phyloP scores from a whole-genome alignment of 352 stramenopile species.

The Globisporangium canariense region DNA sequence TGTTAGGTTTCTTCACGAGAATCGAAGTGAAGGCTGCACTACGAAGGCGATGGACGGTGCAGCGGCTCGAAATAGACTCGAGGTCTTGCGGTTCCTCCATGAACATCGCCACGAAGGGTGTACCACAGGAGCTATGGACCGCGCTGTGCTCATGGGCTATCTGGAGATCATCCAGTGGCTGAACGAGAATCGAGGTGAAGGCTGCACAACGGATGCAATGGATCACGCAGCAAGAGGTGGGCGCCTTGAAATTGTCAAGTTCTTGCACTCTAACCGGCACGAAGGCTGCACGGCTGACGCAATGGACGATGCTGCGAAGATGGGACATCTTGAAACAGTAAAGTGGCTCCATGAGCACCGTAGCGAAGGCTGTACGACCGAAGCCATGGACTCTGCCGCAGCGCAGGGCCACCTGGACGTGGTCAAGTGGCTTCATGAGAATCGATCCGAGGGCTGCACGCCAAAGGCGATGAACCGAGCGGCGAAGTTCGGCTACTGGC shows the following conservation, averaged over 20 bases:
- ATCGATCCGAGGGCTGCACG: slow-evolving; percentile 2
- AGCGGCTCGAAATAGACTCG: neutral
- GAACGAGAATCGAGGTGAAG: neutral
- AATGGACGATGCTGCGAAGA: neutral
- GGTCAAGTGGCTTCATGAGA: neutral
- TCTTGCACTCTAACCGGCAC: neutral
- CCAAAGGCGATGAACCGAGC: neutral
- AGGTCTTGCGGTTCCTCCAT: neutral
- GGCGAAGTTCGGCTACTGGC: neutral
- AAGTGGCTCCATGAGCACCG: neutral
- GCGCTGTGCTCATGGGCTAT: neutral
- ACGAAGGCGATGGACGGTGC: neutral
- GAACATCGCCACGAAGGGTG: slow-evolving; percentile 1
- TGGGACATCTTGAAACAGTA: neutral
- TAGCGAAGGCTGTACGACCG: neutral
- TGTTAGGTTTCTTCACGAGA: slow-evolving; percentile 1
- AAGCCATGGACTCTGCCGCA: neutral
- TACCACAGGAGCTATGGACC: neutral
- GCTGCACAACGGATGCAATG: neutral
- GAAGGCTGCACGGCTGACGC: neutral
- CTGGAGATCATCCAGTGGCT: neutral
- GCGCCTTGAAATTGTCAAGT: neutral
- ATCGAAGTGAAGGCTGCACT: neutral
- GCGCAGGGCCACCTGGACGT: neutral
- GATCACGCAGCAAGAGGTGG: neutral